phyloP scores from a whole-genome alignment of 139 green algal species.

The Tetradesmus lagerheimii region DNA sequence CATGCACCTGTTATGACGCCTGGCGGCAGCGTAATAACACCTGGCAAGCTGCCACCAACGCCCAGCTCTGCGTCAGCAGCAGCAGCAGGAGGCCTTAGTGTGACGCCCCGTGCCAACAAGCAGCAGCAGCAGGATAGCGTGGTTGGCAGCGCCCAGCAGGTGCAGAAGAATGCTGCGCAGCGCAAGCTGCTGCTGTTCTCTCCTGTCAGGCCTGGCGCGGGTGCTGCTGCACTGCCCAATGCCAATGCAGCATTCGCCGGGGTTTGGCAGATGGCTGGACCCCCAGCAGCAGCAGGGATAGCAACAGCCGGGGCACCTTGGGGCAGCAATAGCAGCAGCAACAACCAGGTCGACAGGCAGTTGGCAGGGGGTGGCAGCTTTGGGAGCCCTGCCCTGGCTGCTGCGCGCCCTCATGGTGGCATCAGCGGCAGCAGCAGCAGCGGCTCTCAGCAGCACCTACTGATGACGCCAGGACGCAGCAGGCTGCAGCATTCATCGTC shows the following conservation, averaged over 20 bases:
- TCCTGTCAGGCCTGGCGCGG: background rate
- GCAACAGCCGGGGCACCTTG: background rate
- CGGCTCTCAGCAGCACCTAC: background rate
- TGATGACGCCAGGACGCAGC: background rate
- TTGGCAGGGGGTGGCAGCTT: background rate
- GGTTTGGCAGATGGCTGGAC: background rate
- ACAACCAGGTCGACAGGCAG: background rate
- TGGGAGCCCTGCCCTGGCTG: background rate
- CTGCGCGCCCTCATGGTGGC: background rate
- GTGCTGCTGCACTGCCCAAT: background rate
- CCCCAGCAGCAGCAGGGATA: background rate
- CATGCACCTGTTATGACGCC: background rate
- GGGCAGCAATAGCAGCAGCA: slow-evolving; percentile 11
- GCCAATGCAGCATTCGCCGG: background rate
- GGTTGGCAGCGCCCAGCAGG: background rate
- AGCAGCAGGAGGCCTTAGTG: background rate
- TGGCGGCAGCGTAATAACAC: background rate
- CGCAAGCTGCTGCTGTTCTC: background rate
- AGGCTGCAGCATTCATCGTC: background rate
- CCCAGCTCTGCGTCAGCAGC: background rate
- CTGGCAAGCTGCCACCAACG: background rate
- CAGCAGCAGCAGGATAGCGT: background rate
- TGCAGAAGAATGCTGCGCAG: background rate
- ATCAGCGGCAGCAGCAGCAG: background rate
- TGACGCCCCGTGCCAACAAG: background rate